A percentile compares a stretch with the other conserved stretches of the same genome.
These are phyloP conservation scores for Narthecium ossifragum DNA, from an alignment of 106 monocot genomes.

Conservation along the genomic window DNA sequence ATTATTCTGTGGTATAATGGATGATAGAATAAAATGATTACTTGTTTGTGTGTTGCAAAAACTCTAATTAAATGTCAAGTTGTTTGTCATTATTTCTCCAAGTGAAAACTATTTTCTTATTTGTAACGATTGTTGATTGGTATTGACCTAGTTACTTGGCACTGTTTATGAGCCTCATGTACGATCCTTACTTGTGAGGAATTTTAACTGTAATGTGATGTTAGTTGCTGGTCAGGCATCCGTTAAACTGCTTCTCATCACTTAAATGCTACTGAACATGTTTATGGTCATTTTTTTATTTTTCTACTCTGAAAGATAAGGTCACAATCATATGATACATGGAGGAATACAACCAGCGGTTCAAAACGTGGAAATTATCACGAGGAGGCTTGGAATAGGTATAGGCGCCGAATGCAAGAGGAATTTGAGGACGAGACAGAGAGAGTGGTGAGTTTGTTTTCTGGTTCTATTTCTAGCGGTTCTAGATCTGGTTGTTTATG, in stretches of 20 bases:
- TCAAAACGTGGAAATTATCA: slow-evolving; percentile 30
- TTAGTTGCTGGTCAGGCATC: no score
- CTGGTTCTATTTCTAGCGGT: not conserved
- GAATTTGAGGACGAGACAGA: slow-evolving; percentile 84
- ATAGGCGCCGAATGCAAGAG: slow-evolving; percentile 55
- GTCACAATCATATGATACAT: slow-evolving; percentile 27
- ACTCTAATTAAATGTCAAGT: no score
- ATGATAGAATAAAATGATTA: no score
- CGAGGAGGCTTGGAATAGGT: slow-evolving; percentile 52
- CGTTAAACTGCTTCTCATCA: no score
- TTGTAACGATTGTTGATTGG: not conserved
- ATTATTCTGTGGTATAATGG: no score
- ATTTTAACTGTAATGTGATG: not conserved
- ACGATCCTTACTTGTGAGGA: not conserved
- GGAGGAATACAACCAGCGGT: slow-evolving; percentile 30
- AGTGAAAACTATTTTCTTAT: not conserved
- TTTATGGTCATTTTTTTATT: not conserved
- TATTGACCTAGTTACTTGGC: not conserved
- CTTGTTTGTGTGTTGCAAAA: no score
- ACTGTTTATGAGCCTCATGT: not conserved
- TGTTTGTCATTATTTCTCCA: no score
- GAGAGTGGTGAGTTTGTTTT: slow-evolving; percentile 64
- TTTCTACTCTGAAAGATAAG: slow-evolving; percentile 30
- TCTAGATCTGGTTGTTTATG: no score
- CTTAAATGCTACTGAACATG: not conserved